Percentiles rank a stretch among this genome's conserved stretches.
Evolutionary conservation across 2,329 filamentous ascomycete genomes (phyloP).

Genomic region (Nemania sp.): DNA sequence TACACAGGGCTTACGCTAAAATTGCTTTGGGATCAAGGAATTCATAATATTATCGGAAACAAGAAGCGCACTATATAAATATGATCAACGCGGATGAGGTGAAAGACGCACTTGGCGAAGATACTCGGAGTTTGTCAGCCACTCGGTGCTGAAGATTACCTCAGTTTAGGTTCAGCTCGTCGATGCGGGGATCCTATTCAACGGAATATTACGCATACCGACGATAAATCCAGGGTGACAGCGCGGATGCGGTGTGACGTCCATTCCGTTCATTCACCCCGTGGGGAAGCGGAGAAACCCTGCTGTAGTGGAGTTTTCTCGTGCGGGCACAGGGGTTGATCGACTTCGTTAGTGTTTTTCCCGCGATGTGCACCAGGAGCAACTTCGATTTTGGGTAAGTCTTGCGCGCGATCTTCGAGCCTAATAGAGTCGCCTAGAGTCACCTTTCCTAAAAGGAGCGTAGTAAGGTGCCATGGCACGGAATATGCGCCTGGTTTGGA

Average conservation of each 20-base stretch:
- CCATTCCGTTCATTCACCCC: background rate
- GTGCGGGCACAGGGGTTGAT: constrained; percentile 3
- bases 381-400: constrained; percentile 35
- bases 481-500: constrained; percentile 16
- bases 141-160: too few relatives aligned
- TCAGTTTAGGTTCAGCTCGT: background rate
- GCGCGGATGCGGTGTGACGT: background rate
- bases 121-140: too few relatives aligned
- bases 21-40: too few relatives aligned
- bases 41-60: too few relatives aligned
- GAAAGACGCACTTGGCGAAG: too few relatives aligned
- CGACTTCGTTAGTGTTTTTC: background rate
- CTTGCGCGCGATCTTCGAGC: background rate
- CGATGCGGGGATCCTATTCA: background rate
- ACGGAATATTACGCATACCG: background rate
- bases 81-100: too few relatives aligned
- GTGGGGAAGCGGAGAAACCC: background rate
- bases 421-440: background rate
- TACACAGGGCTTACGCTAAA: too few relatives aligned
- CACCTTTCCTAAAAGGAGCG: constrained; percentile 2
- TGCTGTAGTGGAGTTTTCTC: constrained; percentile 15
- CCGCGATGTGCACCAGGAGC: constrained; percentile 19
- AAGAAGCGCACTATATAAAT: too few relatives aligned
- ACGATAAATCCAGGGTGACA: constrained; percentile 13
- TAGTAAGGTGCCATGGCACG: constrained; percentile 2